These are phyloP conservation scores for Cenchrus purpureus DNA, from an alignment of 176 grass and related monocot species.

Conservation along the genomic window DNA sequence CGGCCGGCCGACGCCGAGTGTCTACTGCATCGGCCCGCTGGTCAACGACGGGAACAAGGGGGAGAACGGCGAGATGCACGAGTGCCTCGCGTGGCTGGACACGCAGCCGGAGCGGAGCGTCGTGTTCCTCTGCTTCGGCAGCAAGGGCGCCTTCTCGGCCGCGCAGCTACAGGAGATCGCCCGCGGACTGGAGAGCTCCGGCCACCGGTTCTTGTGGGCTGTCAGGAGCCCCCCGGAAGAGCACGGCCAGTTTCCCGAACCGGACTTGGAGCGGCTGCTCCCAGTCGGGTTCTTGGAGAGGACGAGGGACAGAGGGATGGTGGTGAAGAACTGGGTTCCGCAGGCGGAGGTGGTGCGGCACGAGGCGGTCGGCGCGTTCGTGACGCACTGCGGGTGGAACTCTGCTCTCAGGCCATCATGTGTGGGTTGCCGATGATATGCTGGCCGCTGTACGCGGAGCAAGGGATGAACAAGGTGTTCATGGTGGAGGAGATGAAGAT, in stretches of 20 bases:
- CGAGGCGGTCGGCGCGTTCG: slow-evolving; percentile 49
- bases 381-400: slow-evolving; percentile 71
- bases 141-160: slow-evolving; percentile 53
- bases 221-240: slow-evolving; percentile 46
- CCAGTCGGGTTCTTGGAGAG: slow-evolving; percentile 66
- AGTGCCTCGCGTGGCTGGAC: slow-evolving; percentile 74
- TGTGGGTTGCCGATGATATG: slow-evolving; percentile 58
- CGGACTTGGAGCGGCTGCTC: slow-evolving; percentile 56
- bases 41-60: slow-evolving; percentile 5
- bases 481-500: slow-evolving; percentile 65
- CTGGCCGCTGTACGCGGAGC: slow-evolving; percentile 82
- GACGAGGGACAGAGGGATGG: slow-evolving; percentile 53
- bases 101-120: slow-evolving; percentile 55
- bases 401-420: slow-evolving; percentile 52
- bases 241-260: slow-evolving; percentile 6
- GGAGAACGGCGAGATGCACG: background rate
- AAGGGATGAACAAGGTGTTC: slow-evolving; percentile 60
- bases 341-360: slow-evolving; percentile 68
- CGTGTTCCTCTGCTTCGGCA: slow-evolving; percentile 85
- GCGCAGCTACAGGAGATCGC: slow-evolving; percentile 59
- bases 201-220: slow-evolving; percentile 65
- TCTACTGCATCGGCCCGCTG: slow-evolving; percentile 62
- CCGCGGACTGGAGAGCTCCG: slow-evolving; percentile 54
- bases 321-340: slow-evolving; percentile 59
- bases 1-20: slow-evolving; percentile 3